Conservation (phyloP, 2,329 filamentous ascomycete species). For the Aspergillus oerlinghausenensis region DNA sequence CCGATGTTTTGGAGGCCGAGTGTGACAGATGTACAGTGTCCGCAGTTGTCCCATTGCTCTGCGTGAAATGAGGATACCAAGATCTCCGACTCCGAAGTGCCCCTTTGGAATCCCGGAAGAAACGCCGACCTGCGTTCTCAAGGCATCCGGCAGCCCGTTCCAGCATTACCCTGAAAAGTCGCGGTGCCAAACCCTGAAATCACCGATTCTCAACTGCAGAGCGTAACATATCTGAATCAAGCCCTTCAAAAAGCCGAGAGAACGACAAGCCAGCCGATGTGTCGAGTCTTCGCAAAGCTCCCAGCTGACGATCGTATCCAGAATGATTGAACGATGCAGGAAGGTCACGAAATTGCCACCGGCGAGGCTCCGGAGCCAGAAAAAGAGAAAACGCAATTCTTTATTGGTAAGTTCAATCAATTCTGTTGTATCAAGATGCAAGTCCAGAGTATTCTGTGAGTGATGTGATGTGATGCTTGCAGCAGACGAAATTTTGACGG, state of each 20-base stretch:
- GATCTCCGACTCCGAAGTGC: slow-evolving; percentile 33
- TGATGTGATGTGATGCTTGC: slow-evolving; percentile 6
- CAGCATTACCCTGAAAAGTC: slow-evolving; percentile 44
- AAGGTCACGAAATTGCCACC: slow-evolving; percentile 6
- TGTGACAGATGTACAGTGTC: slow-evolving; percentile 33
- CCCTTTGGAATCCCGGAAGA: slow-evolving; percentile 38
- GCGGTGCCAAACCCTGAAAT: slow-evolving; percentile 24
- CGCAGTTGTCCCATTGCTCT: slow-evolving; percentile 24
- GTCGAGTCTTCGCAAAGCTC: slow-evolving; percentile 3
- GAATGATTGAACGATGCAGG: slow-evolving; percentile 5
- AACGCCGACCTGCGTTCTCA: slow-evolving; percentile 46
- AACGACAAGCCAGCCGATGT: slow-evolving; percentile 1
- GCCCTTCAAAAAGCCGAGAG: background rate
- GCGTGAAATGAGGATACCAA: slow-evolving; percentile 36
- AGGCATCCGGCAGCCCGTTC: slow-evolving; percentile 48
- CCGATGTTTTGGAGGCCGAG: slow-evolving; percentile 23
- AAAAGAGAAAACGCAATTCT: background rate
- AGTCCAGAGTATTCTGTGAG: background rate
- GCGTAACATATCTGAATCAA: slow-evolving; percentile 25
- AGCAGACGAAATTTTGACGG: slow-evolving; percentile 16
- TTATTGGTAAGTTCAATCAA: background rate
- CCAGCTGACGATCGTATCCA: slow-evolving; percentile 3
- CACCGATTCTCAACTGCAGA: slow-evolving; percentile 17
- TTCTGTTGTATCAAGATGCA: background rate
- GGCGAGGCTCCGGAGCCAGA: background rate